Percentiles rank a stretch among this genome's conserved stretches.
Conservation (phyloP, 2,329 filamentous ascomycete genomes). For the Aspergillus chevalieri region DNA sequence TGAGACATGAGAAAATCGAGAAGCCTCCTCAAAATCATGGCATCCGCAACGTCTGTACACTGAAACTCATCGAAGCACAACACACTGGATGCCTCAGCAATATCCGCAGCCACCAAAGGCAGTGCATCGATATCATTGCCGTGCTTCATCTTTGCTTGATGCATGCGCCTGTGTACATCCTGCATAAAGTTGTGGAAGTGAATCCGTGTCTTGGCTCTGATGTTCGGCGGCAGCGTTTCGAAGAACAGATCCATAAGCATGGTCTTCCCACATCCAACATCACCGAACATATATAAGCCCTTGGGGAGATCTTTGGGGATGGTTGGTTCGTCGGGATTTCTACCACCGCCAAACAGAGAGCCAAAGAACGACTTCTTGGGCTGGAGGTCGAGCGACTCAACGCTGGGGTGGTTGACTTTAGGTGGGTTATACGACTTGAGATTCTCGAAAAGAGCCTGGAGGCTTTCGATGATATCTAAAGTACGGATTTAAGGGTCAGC, state of each 20-base stretch:
- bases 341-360: slow-evolving; percentile 35
- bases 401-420: slow-evolving; percentile 66
- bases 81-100: slow-evolving; percentile 76
- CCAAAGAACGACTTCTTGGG: slow-evolving; percentile 50
- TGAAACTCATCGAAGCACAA: slow-evolving; percentile 99
- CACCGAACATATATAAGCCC: slow-evolving; percentile 90
- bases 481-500: background rate
- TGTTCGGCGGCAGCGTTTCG: slow-evolving; percentile 76
- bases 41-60: slow-evolving; percentile 95
- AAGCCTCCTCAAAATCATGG: slow-evolving; percentile 88
- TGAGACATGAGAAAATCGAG: slow-evolving; percentile 91
- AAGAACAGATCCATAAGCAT: slow-evolving; percentile 99
- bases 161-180: slow-evolving; percentile 84
- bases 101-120: slow-evolving; percentile 89
- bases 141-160: slow-evolving; percentile 81
- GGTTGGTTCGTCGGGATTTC: slow-evolving; percentile 23
- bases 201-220: slow-evolving; percentile 79
- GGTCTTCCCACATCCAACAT: slow-evolving; percentile 95
- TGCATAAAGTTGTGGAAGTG: slow-evolving; percentile 99
- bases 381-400: slow-evolving; percentile 59
- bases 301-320: slow-evolving; percentile 73
- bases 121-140: slow-evolving; percentile 86
- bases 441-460: slow-evolving; percentile 84
- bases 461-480: slow-evolving; percentile 74
- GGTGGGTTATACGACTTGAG: slow-evolving; percentile 68